Evolutionary conservation across 2,329 filamentous ascomycete species (phyloP), one percentile per base, ranked within the genome.

Genomic region (Colletotrichum sublineola): DNA sequence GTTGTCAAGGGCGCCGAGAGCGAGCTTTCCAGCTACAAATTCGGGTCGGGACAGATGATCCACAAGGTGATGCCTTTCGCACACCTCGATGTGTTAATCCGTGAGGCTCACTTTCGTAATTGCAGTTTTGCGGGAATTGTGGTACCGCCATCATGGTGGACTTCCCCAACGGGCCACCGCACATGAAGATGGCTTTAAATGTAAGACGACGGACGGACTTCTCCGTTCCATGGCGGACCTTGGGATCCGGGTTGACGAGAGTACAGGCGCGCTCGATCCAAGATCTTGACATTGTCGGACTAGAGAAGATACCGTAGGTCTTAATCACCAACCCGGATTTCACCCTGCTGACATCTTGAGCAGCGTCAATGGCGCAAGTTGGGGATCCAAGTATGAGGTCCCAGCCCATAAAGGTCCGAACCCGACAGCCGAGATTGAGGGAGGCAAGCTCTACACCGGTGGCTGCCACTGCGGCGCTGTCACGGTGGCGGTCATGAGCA

Each of bases 381-480:
- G 79, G 1, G 79, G 79, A 5, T 75, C 79, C 0, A 52, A 77
- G 3, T 86, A 85, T 73, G 75, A 80, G 1, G 69, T 78, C 1
- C 80, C 81, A 5, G 74, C 74, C 1, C 86, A 82, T 74, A 81
- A 80, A 1, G 86, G 86, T 7, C 75, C 80, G 3, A 78, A 84
- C 46, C 86, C 86, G 2, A 75, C 78, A 3, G 78, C 73, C 15
- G 78, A 79, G 5, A 74, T 84, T 52, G 81, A 83, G 29, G 79
- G 80, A 46, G 81, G 80, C 50, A 81, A 80, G 75, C 64, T 83
- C 12, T 86, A 87, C 75, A 83, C 83, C 18, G 87, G 87, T 11
- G 84, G 84, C 76, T 89, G 87, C 77, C 87, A 89, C 78, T 89
- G 87, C 76, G 87, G 87, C 38, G 83, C 82, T 29, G 80, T 89